These are phyloP conservation scores for Earliella scabrosa DNA, from an alignment of 1,284 basidiomycete species.

Conservation along the genomic window DNA sequence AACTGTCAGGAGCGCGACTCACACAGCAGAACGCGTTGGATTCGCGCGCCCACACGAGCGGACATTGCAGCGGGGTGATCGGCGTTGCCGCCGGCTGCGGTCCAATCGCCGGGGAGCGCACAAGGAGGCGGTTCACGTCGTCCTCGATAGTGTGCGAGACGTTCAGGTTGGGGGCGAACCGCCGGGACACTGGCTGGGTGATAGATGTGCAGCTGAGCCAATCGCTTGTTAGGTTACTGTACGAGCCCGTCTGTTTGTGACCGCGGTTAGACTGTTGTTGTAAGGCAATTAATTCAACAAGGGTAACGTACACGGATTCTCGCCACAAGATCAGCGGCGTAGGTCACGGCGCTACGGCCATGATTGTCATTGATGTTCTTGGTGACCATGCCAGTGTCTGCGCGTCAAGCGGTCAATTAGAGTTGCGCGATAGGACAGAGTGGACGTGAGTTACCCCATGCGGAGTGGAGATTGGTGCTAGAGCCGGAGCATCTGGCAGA, in stretches of 20 bases:
- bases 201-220: conserved; percentile 54
- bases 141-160: conserved; percentile 31
- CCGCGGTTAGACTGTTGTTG: too few relatives aligned
- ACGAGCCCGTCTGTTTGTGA: conserved; percentile 42
- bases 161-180: conserved; percentile 14
- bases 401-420: conserved; percentile 3
- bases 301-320: conserved; percentile 37
- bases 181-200: conserved; percentile 34
- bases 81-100: conserved; percentile 16
- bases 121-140: conserved; percentile 38
- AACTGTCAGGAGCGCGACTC: conserved; percentile 27
- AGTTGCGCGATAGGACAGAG: too few relatives aligned
- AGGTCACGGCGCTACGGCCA: conserved; percentile 39
- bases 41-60: conserved; percentile 55
- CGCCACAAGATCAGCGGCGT: conserved; percentile 43
- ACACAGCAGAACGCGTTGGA: conserved; percentile 57
- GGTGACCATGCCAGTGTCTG: conserved; percentile 52
- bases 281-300: background rate
- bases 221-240: conserved; percentile 38
- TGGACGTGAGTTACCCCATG: too few relatives aligned
- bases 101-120: conserved; percentile 10
- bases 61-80: conserved; percentile 49
- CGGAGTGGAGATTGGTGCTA: conserved; percentile 54
- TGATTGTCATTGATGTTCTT: conserved; percentile 47
- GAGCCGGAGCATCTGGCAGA: conserved; percentile 32